These are phyloP conservation scores for Ettlia oleoabundans DNA, from an alignment of 139 green algal species.

Conservation along the genomic window DNA sequence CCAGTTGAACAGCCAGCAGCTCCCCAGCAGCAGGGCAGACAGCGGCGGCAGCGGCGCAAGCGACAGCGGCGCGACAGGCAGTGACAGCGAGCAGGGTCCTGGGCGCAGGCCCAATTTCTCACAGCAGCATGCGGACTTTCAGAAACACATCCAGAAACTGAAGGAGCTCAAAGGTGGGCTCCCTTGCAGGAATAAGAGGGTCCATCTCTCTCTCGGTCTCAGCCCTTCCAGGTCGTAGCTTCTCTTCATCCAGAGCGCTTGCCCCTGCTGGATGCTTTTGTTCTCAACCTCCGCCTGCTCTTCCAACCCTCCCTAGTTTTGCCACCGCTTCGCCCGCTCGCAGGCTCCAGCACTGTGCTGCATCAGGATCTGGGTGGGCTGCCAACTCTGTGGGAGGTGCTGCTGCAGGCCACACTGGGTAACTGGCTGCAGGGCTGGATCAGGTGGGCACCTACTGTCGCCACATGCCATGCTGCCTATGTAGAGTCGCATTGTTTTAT, in stretches of 20 bases:
- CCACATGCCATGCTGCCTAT: too few species aligned
- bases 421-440: neutral
- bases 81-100: too few species aligned
- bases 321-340: too few species aligned
- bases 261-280: neutral
- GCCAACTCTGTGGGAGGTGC: neutral
- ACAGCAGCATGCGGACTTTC: neutral
- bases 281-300: neutral
- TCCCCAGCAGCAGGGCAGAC: too few species aligned
- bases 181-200: neutral
- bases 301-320: neutral
- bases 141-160: constrained; percentile 9
- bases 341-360: constrained; percentile 32
- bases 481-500: too few species aligned
- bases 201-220: too few species aligned
- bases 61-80: neutral
- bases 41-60: too few species aligned
- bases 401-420: neutral
- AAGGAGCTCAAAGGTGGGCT: constrained; percentile 11
- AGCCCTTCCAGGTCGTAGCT: too few species aligned
- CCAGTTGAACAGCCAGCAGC: too few species aligned
- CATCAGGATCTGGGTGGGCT: neutral
- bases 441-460: too few species aligned
- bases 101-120: neutral
- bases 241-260: too few species aligned